Conservation (phyloP, 768 basidiomycete species). For the Xerocomellus amylosporus region DNA sequence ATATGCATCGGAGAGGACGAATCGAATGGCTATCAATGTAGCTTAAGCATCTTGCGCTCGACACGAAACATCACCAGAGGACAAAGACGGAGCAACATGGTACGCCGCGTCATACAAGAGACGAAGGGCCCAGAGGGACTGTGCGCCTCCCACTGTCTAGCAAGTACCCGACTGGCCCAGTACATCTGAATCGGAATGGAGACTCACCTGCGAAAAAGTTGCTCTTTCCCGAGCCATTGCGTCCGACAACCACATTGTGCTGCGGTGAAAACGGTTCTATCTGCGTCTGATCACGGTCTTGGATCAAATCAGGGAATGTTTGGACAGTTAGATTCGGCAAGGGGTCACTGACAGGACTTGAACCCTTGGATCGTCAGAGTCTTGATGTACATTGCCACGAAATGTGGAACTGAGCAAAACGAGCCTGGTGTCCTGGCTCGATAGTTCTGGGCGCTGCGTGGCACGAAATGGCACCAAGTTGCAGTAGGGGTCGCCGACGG, state of each 20-base stretch:
- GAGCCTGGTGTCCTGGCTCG: neutral
- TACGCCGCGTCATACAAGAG: neutral
- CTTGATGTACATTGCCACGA: constrained; percentile 69
- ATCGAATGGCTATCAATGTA: constrained; percentile 73
- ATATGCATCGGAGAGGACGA: constrained; percentile 96
- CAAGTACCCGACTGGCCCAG: neutral
- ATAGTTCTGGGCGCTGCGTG: neutral
- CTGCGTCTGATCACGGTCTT: constrained; percentile 84
- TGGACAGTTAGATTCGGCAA: neutral
- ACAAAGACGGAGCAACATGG: neutral
- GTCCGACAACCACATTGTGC: constrained; percentile 95
- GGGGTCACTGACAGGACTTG: constrained; percentile 77
- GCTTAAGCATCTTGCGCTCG: constrained; percentile 1
- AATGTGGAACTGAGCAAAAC: neutral
- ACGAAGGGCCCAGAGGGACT: neutral
- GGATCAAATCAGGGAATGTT: constrained; percentile 4
- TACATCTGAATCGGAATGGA: neutral
- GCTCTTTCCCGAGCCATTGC: constrained; percentile 97
- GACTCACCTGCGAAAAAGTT: constrained; percentile 93
- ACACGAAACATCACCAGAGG: neutral
- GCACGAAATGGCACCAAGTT: neutral
- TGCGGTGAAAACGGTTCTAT: constrained; percentile 93
- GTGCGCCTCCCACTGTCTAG: neutral
- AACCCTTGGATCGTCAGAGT: constrained; percentile 92
- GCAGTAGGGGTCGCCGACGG: neutral